phyloP scores from a whole-genome alignment of 2,329 filamentous ascomycete genomes.

The Aspergillus aculeatus region DNA sequence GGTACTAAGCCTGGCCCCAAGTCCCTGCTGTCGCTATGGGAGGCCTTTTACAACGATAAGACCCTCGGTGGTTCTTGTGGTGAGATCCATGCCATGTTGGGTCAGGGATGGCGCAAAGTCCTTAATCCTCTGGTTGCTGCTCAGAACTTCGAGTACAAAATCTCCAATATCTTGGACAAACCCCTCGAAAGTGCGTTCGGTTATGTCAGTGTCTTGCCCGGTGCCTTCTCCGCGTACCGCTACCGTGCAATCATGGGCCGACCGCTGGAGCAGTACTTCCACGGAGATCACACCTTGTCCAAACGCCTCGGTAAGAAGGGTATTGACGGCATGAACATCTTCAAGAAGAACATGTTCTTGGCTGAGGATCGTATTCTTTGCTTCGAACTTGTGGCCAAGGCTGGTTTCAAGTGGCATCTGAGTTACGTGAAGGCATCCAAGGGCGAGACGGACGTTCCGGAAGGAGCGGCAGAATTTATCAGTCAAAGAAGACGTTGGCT shows the following conservation, averaged over 20 bases:
- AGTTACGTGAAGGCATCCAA: constrained; percentile 99
- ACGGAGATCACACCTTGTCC: constrained; percentile 95
- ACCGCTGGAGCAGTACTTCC: constrained; percentile 97
- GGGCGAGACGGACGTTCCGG: constrained; percentile 97
- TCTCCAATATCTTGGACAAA: constrained; percentile 98
- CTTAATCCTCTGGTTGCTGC: constrained; percentile 92
- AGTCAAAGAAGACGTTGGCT: constrained; percentile 97
- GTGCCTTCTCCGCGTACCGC: constrained; percentile 97
- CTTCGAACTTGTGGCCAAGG: constrained; percentile 98
- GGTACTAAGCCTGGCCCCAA: constrained; percentile 94
- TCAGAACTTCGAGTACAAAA: constrained; percentile 99
- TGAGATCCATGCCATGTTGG: constrained; percentile 98
- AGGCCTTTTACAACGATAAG: constrained; percentile 99
- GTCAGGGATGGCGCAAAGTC: constrained; percentile 84
- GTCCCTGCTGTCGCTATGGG: constrained; percentile 90
- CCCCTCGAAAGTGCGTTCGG: constrained; percentile 95
- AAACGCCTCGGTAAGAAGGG: constrained; percentile 96
- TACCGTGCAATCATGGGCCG: constrained; percentile 98
- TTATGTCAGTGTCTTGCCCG: constrained; percentile 95
- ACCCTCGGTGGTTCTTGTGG: constrained; percentile 96
- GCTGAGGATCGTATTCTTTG: constrained; percentile 99
- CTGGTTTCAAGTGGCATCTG: constrained; percentile 97
- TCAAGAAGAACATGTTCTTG: constrained; percentile 99
- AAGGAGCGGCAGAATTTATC: constrained; percentile 96
- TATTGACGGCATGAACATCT: constrained; percentile 99